Evolutionary conservation across 179 eudicot species (phyloP), one percentile per base, ranked within the genome.

Genomic region (Drosera spatulata): DNA sequence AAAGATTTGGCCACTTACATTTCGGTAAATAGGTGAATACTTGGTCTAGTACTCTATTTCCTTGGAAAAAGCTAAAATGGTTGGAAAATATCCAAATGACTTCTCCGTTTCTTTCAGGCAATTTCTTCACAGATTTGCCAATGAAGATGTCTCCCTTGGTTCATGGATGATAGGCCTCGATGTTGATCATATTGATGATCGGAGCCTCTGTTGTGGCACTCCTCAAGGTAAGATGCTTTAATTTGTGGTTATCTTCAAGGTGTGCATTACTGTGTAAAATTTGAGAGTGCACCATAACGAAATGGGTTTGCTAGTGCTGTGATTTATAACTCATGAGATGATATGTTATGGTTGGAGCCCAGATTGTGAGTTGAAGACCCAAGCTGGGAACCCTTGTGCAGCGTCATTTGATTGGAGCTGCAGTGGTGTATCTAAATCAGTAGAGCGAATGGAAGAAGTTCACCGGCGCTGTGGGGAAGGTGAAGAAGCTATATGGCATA

Each of bases 101-200:
- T 59, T 22, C 45, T 5, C 3, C 47, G 15, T 9, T 33, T 11
- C 44, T 10, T 33, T 22, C 33, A 73, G 77, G 62, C 66, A 64
- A 47, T 58, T 67, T 53, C 69, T 73, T 40, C 77, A 73, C 45
- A 64, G 69, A 50, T 73, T 55, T 45, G 73, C 77, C 6, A 72
- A 73, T 46, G 77, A 73, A 53, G 77, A 73, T 44, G 77, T 73
- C 3, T 73, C 77, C 8, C 66, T 73, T 10, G 77, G 77, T 46
- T 68, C 77, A 46, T 73, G 77, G 77, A 15, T 73, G 48, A 73
- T 73, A 14, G 77, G 77, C 11, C 71, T 73, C 41, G 77, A 73
- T 59, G 77, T 68, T 7, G 59, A 60, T 41, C 77, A 73, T 51
- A 61, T 73, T 13, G 73, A 73, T 68, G 77, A 73, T 50, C 62